Base-by-base conservation (phyloP, 1,284 basidiomycete species). In the Xerocomus minutiporus region DNA sequence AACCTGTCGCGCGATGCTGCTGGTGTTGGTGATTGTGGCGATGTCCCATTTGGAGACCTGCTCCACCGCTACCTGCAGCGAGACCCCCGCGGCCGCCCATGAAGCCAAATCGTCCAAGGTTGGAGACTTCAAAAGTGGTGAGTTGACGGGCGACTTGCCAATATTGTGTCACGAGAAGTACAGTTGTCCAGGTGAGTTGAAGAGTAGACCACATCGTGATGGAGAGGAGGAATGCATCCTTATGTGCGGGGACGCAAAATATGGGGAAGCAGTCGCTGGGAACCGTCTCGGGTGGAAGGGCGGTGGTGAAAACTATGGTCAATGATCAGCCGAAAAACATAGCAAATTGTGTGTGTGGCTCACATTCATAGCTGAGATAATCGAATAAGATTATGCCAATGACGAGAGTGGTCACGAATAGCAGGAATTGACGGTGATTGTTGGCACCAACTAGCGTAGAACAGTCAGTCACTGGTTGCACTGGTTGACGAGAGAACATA, bases 41-140 rank as follows among this genome's bases (percentile, higher is more conserved):
- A 62, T 87, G 84, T 3, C 88, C 85, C 84, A 87, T 87, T 66
- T 89, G 88, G 31, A 88, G 70, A 49, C 77, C 82, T 1, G 80
- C 80, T 5, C 91, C 91, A 1, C 91, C 93, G 29, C 91, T 82
- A 0, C 94, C 93, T 48, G 94, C 95, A 86, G 98, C 97, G 71
- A 86, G 97, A 1, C 93, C 93, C 1, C 91, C 93, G 29, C 91
- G 84, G 0, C 94, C 94, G 45, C 96, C 97, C 93, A 99, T 97
- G 75, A 86, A 98, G 3, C 97, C 96, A 64, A 88, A 97, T 46
- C 96, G 80, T 1, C 95, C 93, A 3, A 98, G 82, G 66, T 99
- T 99, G 54, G 86, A 89, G 5, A 98, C 91, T 67, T 99, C 96
- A 52, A 97, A 81, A 0, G 96, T 97, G 1, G 96, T 99, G 83